Evolutionary conservation across 192 early-diverging fungal species (phyloP), one percentile per base, ranked within the genome.

Genomic region (Entophlyctis luteolus): DNA sequence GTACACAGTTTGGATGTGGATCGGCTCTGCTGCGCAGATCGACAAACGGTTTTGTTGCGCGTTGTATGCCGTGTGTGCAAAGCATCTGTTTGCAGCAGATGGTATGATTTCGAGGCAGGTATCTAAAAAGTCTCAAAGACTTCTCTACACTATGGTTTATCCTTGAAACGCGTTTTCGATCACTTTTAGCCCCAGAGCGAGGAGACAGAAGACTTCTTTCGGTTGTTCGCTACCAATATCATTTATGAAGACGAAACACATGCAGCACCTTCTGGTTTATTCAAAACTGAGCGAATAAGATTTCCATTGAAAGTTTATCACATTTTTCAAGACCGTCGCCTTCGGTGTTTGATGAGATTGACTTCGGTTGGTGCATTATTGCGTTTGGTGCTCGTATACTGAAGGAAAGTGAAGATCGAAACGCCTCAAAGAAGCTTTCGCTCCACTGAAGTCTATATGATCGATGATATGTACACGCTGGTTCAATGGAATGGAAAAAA

Each of bases 1-100:
- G n/a, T n/a, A 80, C 49, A 47, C 60, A 5, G 71, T 84, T 34
- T 80, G 48, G 36, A 78, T 75, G 4, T 84, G 76, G 74, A 84
- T 84, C 53, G 82, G 82, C 1, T 33, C n/a, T 3, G 28, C 55
- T 23, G 74, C 82, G 22, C 79, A 84, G 54, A 53, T 74, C 18
- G 82, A 84, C 60, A 84, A 84, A 58, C 72, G 75, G 14, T 84
- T 84, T 56, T 84, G 82, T 62, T 53, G 53, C 22, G 82, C 82
- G 35, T 77, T 84, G 75, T 84, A 54, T 60, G 62, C 77, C 18
- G 76, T 81, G 6, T 79, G 68, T 4, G 54, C 81, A 20, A 69
- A 81, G 62, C 77, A 83, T 53, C 59, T 59, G 67, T 20, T 81
- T 18, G 66, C 56, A 5, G 52, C 68, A 2, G 54, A 45, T 2